Evolutionary conservation across 2,329 filamentous ascomycete genomes (phyloP).

Genomic region (Colletotrichum abscissum): DNA sequence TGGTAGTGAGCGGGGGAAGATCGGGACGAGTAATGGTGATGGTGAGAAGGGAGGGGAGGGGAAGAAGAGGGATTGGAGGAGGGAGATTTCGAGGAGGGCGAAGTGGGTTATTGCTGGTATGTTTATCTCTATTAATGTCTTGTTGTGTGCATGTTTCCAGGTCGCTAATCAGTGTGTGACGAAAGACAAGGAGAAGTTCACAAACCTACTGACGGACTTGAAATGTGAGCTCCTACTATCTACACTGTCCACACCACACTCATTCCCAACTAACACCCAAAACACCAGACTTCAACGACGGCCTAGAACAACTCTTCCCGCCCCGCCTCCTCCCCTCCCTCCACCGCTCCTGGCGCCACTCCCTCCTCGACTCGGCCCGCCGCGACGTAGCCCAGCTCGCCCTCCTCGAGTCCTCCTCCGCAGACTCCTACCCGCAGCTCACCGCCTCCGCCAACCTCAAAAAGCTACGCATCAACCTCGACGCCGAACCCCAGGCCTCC

Average conservation of each 20-base stretch:
- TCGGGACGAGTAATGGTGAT: not conserved
- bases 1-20: not conserved
- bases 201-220: not conserved
- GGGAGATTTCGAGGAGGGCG: not conserved
- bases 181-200: not conserved
- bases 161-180: not conserved
- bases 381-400: slow-evolving; percentile 54
- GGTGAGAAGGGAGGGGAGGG: not conserved
- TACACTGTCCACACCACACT: not conserved
- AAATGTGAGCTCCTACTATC: not conserved
- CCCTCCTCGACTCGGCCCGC: slow-evolving; percentile 57
- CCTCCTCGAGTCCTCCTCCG: slow-evolving; percentile 54
- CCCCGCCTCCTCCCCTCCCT: slow-evolving; percentile 53
- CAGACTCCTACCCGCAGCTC: slow-evolving; percentile 54
- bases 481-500: slow-evolving; percentile 49
- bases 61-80: not conserved
- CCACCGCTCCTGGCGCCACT: slow-evolving; percentile 58
- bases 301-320: slow-evolving; percentile 59
- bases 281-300: slow-evolving; percentile 55
- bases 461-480: slow-evolving; percentile 59
- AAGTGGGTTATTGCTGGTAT: not conserved
- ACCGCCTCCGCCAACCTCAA: slow-evolving; percentile 56
- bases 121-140: not conserved
- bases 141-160: not conserved
- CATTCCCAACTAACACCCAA: not conserved